Evolutionary conservation across 2,329 filamentous ascomycete species (phyloP).

Genomic region (Pseudogymnoascus sp.): DNA sequence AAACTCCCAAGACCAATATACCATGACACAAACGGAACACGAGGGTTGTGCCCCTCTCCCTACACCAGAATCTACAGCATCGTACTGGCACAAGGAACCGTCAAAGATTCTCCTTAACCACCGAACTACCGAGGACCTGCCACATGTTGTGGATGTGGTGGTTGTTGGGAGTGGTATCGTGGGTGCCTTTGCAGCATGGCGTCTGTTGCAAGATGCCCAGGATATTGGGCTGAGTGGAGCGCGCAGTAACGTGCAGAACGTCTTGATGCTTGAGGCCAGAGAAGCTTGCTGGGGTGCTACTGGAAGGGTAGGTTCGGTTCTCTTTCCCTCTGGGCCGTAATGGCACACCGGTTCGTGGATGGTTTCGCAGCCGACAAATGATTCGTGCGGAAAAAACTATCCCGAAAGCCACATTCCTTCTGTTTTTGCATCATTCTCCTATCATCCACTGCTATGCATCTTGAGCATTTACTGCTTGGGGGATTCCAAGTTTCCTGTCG

Average conservation of each 20-base stretch:
- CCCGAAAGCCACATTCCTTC: background rate
- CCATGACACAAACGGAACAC: slow-evolving; percentile 4
- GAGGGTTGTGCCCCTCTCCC: slow-evolving; percentile 42
- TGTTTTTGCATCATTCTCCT: slow-evolving; percentile 7
- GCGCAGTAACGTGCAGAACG: slow-evolving; percentile 33
- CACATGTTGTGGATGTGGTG: slow-evolving; percentile 58
- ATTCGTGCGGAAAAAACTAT: background rate
- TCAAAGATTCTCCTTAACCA: slow-evolving; percentile 60
- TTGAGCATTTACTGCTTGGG: background rate
- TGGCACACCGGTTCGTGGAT: background rate
- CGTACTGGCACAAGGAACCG: slow-evolving; percentile 70
- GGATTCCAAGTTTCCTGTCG: background rate
- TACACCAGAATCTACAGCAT: slow-evolving; percentile 52
- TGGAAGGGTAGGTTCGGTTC: slow-evolving; percentile 61
- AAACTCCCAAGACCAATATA: background rate
- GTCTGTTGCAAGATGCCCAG: slow-evolving; percentile 44
- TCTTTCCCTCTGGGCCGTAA: background rate
- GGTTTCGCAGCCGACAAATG: background rate
- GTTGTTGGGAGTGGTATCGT: slow-evolving; percentile 73
- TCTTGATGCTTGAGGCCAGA: slow-evolving; percentile 70
- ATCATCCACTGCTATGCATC: background rate
- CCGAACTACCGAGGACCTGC: slow-evolving; percentile 58
- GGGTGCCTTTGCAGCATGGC: slow-evolving; percentile 64
- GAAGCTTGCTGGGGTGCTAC: slow-evolving; percentile 82
- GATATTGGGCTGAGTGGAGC: slow-evolving; percentile 26